Evolutionary conservation across 2,329 filamentous ascomycete species (phyloP).

Genomic region (Talaromyces amestolkiae): DNA sequence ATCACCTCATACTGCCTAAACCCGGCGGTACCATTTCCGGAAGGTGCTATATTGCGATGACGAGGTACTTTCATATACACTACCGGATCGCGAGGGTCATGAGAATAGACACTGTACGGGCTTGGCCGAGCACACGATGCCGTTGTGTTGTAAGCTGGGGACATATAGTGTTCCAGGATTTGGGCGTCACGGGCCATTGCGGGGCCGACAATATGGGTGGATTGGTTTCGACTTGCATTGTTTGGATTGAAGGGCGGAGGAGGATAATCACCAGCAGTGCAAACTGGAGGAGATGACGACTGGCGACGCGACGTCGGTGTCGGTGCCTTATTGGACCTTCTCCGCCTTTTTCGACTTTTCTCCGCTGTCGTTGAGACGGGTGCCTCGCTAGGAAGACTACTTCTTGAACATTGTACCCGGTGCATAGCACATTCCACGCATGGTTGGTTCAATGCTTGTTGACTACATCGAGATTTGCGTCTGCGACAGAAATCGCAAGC

Average conservation of each 20-base stretch:
- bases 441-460: constrained; percentile 21
- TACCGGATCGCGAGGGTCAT: constrained; percentile 24
- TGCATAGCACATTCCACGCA: constrained; percentile 23
- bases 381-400: neutral
- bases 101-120: constrained; percentile 19
- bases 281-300: neutral
- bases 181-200: constrained; percentile 53
- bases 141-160: constrained; percentile 24
- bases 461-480: constrained; percentile 24
- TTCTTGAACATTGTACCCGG: constrained; percentile 21
- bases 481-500: constrained; percentile 26
- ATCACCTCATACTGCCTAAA: constrained; percentile 46
- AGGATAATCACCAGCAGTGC: neutral
- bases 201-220: constrained; percentile 50
- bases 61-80: constrained; percentile 24
- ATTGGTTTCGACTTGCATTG: constrained; percentile 21
- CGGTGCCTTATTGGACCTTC: neutral
- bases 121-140: constrained; percentile 11
- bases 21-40: constrained; percentile 26
- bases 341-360: neutral
- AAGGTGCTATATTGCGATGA: constrained; percentile 20
- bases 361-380: neutral
- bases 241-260: constrained; percentile 2
- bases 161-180: constrained; percentile 50
- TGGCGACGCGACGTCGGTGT: neutral